Percentiles rank a stretch among this genome's conserved stretches.
phyloP scores from a whole-genome alignment of 176 grass and related monocot genomes.

The Alloteropsis semialata region DNA sequence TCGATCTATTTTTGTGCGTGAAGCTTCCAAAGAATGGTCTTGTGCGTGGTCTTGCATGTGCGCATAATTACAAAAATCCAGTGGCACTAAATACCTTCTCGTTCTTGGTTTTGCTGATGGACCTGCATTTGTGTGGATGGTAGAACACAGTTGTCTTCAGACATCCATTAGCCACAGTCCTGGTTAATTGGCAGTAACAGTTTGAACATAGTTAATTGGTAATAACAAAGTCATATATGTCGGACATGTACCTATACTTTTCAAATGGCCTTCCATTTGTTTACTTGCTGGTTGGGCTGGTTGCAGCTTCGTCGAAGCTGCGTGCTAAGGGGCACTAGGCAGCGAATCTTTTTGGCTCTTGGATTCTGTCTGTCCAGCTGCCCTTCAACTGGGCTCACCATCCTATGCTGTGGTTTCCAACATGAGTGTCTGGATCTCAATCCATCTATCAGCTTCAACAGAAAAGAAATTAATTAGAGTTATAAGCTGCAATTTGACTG shows the following conservation, averaged over 20 bases:
- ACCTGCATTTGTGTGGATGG: background rate
- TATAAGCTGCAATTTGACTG: background rate
- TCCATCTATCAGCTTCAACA: constrained; percentile 1
- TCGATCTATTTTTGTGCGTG: background rate
- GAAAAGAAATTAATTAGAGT: background rate
- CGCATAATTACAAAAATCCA: background rate
- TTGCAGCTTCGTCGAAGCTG: background rate
- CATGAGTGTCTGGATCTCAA: background rate
- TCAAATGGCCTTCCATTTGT: constrained; percentile 12
- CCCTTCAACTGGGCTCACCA: constrained; percentile 11
- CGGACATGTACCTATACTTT: constrained; percentile 1
- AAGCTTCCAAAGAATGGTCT: background rate
- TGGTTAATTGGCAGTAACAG: background rate
- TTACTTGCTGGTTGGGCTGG: constrained; percentile 17
- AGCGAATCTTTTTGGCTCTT: constrained; percentile 12
- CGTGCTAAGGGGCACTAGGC: background rate
- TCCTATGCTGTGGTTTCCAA: constrained; percentile 15
- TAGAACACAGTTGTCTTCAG: background rate
- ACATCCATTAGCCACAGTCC: background rate
- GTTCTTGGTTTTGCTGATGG: background rate
- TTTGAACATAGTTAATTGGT: background rate
- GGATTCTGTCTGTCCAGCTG: constrained; percentile 25
- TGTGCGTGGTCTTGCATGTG: background rate
- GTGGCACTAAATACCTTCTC: constrained; percentile 4
- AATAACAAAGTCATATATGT: constrained; percentile 3